Conservation (phyloP, 768 basidiomycete species). For the Leccinum pellstonianum region DNA sequence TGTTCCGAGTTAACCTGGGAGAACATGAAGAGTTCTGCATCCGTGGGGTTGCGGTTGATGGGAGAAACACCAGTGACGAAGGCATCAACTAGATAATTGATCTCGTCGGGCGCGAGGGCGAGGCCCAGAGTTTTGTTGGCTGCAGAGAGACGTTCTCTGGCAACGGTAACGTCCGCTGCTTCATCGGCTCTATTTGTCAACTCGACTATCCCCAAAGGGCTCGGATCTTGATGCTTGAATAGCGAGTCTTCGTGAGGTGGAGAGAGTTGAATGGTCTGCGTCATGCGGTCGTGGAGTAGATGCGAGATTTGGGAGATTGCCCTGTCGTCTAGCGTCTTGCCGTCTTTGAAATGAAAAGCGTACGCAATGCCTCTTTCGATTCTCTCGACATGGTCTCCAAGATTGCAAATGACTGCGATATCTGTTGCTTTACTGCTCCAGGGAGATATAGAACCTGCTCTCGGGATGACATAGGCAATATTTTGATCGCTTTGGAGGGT, state of each 20-base stretch:
- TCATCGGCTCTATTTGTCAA: conserved; percentile 38
- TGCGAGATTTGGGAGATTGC: conserved; percentile 58
- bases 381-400: conserved; percentile 68
- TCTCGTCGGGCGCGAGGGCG: conserved; percentile 86
- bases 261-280: conserved; percentile 65
- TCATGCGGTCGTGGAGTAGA: conserved; percentile 95
- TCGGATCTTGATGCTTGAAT: conserved; percentile 61
- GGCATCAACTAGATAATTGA: conserved; percentile 87
- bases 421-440: conserved; percentile 99
- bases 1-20: conserved; percentile 99
- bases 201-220: conserved; percentile 69
- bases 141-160: conserved; percentile 60
- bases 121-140: conserved; percentile 89
- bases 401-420: conserved; percentile 84
- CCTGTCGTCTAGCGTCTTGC: conserved; percentile 40
- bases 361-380: conserved; percentile 84
- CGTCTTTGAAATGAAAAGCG: conserved; percentile 50
- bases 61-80: conserved; percentile 71
- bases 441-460: conserved; percentile 91
- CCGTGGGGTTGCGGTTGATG: conserved; percentile 84
- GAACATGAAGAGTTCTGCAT: conserved; percentile 99
- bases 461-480: conserved; percentile 72
- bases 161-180: conserved; percentile 34
- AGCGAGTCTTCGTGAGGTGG: conserved; percentile 57
- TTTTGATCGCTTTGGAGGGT: conserved; percentile 37